Percentiles rank a stretch among this genome's conserved stretches.
Conservation (phyloP, 768 basidiomycete genomes). For the Amanita polypyramis region DNA sequence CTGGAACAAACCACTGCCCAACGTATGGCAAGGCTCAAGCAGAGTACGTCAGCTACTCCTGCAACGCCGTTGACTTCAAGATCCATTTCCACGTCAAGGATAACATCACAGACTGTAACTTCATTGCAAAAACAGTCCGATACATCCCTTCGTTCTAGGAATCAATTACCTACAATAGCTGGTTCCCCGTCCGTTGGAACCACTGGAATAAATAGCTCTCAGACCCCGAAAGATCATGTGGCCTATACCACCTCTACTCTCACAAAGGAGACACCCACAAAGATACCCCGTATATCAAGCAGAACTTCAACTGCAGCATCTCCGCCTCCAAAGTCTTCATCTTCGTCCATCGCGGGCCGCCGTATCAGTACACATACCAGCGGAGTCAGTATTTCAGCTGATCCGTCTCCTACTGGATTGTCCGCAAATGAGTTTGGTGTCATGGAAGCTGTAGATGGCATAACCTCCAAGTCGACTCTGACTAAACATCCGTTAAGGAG, state of each 20-base stretch:
- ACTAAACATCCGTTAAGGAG: slow-evolving; percentile 42
- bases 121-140: slow-evolving; percentile 86
- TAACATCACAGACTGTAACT: slow-evolving; percentile 75
- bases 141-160: slow-evolving; percentile 63
- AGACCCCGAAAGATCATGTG: slow-evolving; percentile 39
- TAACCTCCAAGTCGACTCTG: slow-evolving; percentile 32
- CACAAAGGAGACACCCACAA: slow-evolving; percentile 81
- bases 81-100: slow-evolving; percentile 47
- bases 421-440: slow-evolving; percentile 74
- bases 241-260: slow-evolving; percentile 41
- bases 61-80: slow-evolving; percentile 24
- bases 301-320: slow-evolving; percentile 67
- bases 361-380: slow-evolving; percentile 40
- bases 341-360: slow-evolving; percentile 39
- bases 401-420: slow-evolving; percentile 50
- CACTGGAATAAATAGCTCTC: slow-evolving; percentile 34
- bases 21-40: slow-evolving; percentile 75
- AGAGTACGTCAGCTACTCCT: slow-evolving; percentile 32
- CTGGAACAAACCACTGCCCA: slow-evolving; percentile 74
- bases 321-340: slow-evolving; percentile 53
- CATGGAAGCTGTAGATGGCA: slow-evolving; percentile 48
- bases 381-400: slow-evolving; percentile 40
- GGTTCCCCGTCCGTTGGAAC: slow-evolving; percentile 86
- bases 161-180: slow-evolving; percentile 82
- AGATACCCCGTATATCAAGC: slow-evolving; percentile 89